Conservation (phyloP, 805 yeast species). For the Candida pini region DNA sequence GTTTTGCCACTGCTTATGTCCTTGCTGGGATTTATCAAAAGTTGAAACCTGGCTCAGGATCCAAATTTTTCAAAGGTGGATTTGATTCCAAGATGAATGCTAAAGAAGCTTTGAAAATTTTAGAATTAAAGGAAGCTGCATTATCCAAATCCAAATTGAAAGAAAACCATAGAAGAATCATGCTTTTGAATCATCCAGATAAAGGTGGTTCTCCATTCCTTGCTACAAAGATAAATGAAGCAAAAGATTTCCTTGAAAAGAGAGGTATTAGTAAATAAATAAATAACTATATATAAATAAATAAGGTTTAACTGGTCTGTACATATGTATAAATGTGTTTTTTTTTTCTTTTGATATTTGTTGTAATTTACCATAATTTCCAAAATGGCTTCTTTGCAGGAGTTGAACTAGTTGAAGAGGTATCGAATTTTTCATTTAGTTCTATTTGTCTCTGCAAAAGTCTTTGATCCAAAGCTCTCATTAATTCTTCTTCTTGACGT, state of each 20-base stretch:
- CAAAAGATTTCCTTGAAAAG: conserved; percentile 72
- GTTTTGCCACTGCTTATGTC: conserved; percentile 55
- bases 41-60: conserved; percentile 57
- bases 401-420: neutral
- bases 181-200: conserved; percentile 91
- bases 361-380: conserved; percentile 27
- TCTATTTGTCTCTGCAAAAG: conserved; percentile 32
- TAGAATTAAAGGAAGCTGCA: conserved; percentile 66
- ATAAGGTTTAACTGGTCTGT: too few species aligned
- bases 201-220: conserved; percentile 87
- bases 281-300: neutral
- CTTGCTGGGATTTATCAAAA: conserved; percentile 64
- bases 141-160: conserved; percentile 60
- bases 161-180: conserved; percentile 75
- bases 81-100: conserved; percentile 89
- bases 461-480: conserved; percentile 35
- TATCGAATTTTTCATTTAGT: conserved; percentile 12
- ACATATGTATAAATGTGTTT: too few species aligned
- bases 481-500: conserved; percentile 54
- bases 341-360: too few species aligned
- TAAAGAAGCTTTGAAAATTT: conserved; percentile 80
- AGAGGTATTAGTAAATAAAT: conserved; percentile 43
- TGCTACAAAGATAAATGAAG: conserved; percentile 91
- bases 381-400: conserved; percentile 16
- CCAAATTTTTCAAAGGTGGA: conserved; percentile 77